Conservation (phyloP, 257 asterid genomes). For the Plectranthus barbatus region DNA sequence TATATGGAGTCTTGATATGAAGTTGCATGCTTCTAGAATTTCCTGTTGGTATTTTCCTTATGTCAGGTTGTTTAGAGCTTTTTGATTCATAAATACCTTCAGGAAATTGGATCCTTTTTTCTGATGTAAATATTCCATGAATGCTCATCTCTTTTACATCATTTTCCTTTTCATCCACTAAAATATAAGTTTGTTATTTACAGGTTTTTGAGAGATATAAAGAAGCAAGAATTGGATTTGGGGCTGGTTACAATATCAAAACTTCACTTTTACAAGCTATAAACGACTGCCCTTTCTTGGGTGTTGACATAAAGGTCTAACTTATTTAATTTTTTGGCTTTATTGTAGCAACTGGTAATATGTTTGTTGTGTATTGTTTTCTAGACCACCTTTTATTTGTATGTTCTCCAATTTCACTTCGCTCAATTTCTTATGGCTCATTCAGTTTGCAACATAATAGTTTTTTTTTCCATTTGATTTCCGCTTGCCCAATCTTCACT, state of each 20-base stretch:
- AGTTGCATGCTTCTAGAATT: constrained; percentile 4
- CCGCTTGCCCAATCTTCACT: constrained; percentile 4
- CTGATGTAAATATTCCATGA: not conserved
- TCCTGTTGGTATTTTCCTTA: not conserved
- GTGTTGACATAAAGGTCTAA: constrained; percentile 55
- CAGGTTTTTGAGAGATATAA: constrained; percentile 57
- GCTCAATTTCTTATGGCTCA: constrained; percentile 1
- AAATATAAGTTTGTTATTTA: constrained; percentile 21
- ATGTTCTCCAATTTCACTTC: not conserved
- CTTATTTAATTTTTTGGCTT: not conserved
- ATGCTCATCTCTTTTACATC: constrained; percentile 8
- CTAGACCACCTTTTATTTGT: not conserved
- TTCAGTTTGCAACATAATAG: not conserved
- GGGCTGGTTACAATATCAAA: constrained; percentile 62
- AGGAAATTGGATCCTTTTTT: constrained; percentile 1
- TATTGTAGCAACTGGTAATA: constrained; percentile 3
- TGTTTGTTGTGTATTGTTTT: not conserved
- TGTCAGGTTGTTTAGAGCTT: not conserved
- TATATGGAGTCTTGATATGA: not conserved
- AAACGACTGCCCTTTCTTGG: constrained; percentile 79
- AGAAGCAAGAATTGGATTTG: constrained; percentile 83
- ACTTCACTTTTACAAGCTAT: constrained; percentile 61
- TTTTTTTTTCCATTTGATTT: constrained; percentile 14
- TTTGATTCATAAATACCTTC: not conserved
- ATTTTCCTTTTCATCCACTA: constrained; percentile 3